These are phyloP conservation scores for Malbranchea cinnamomea DNA, from an alignment of 2,329 filamentous ascomycete species.

Conservation along the genomic window DNA sequence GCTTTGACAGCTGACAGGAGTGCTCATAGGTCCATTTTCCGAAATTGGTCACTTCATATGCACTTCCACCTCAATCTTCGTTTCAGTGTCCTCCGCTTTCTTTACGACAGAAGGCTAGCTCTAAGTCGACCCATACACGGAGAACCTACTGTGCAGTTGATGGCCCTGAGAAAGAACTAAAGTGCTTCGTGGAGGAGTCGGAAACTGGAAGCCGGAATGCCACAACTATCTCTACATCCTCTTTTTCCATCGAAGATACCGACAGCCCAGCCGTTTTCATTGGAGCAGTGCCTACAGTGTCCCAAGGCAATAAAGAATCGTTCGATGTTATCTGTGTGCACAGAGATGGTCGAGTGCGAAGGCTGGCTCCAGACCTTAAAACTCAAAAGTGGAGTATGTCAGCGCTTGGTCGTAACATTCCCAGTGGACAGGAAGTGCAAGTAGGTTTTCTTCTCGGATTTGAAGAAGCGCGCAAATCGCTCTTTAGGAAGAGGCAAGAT, in stretches of 20 bases:
- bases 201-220: slow-evolving; percentile 17
- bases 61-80: slow-evolving; percentile 43
- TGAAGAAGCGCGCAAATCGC: slow-evolving; percentile 25
- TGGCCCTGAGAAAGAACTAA: slow-evolving; percentile 35
- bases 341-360: slow-evolving; percentile 27
- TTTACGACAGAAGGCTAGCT: slow-evolving; percentile 35
- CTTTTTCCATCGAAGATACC: slow-evolving; percentile 24
- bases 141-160: slow-evolving; percentile 41
- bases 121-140: slow-evolving; percentile 31
- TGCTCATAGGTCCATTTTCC: slow-evolving; percentile 42
- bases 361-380: slow-evolving; percentile 26
- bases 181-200: slow-evolving; percentile 39
- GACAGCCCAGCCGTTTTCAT: slow-evolving; percentile 24
- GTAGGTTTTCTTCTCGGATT: slow-evolving; percentile 26
- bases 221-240: slow-evolving; percentile 23
- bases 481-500: slow-evolving; percentile 27
- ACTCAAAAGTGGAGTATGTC: slow-evolving; percentile 25
- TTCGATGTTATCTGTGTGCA: slow-evolving; percentile 30
- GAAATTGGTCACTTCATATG: slow-evolving; percentile 45
- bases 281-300: slow-evolving; percentile 23
- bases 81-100: slow-evolving; percentile 45
- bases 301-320: slow-evolving; percentile 12
- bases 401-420: slow-evolving; percentile 18
- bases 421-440: slow-evolving; percentile 17
- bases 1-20: slow-evolving; percentile 1